phyloP scores from a whole-genome alignment of 371 early-diverging fungal species.

The Choanephora cucurbitarum region DNA sequence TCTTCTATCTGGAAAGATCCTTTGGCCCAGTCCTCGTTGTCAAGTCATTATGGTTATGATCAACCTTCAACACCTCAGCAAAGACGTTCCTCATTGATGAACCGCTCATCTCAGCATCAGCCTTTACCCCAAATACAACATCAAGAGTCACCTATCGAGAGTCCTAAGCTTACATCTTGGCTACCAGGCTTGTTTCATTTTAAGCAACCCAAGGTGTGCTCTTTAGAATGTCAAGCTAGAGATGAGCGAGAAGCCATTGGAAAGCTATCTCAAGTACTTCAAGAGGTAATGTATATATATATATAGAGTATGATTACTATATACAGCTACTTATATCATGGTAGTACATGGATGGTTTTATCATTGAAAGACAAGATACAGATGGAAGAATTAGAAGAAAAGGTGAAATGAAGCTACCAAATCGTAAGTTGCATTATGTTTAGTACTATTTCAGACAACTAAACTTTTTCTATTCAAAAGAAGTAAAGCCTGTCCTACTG shows the following conservation, averaged over 20 bases:
- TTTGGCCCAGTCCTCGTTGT: neutral
- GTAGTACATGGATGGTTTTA: slow-evolving; percentile 44
- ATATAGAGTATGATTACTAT: too few species aligned
- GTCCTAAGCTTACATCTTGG: slow-evolving; percentile 17
- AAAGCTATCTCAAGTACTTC: slow-evolving; percentile 42
- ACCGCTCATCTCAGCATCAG: neutral
- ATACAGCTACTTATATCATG: neutral
- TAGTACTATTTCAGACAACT: neutral
- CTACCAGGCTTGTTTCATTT: slow-evolving; percentile 24
- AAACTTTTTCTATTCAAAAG: slow-evolving; percentile 23
- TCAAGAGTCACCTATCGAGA: slow-evolving; percentile 7
- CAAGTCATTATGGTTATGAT: neutral
- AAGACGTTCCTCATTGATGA: neutral
- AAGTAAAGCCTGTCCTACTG: slow-evolving; percentile 32
- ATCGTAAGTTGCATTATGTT: slow-evolving; percentile 23
- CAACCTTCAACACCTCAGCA: slow-evolving; percentile 9
- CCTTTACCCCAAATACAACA: neutral
- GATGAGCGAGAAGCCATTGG: slow-evolving; percentile 49
- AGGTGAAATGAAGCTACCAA: slow-evolving; percentile 40
- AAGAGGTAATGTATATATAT: slow-evolving; percentile 39
- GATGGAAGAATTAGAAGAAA: slow-evolving; percentile 44
- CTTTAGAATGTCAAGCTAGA: slow-evolving; percentile 45
- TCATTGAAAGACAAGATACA: slow-evolving; percentile 39
- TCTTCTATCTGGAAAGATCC: slow-evolving; percentile 29
- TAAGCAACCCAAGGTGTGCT: slow-evolving; percentile 38